A percentile compares a stretch with the other conserved stretches of the same genome.
Conservation (phyloP, 495 filamentous ascomycete genomes). For the Penicillium lagena region DNA sequence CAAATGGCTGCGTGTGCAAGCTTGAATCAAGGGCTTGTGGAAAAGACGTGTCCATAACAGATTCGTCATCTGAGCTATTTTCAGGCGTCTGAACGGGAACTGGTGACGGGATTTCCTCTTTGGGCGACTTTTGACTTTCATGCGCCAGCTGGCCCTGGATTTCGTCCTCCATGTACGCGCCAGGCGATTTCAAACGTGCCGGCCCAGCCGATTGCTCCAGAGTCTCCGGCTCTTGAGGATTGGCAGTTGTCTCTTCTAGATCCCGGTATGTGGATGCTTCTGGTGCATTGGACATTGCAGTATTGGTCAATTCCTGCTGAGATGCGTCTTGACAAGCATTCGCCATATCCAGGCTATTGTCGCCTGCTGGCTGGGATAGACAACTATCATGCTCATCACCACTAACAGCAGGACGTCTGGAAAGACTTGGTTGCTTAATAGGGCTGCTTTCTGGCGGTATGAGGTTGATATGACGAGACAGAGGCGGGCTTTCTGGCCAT, state of each 20-base stretch:
- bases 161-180: conserved; percentile 18
- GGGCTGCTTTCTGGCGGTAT: conserved; percentile 25
- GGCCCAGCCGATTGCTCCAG: too few relatives aligned
- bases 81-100: too few relatives aligned
- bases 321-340: neutral
- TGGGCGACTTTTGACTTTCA: too few relatives aligned
- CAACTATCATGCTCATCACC: too few relatives aligned
- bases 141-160: neutral
- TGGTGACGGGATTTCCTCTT: too few relatives aligned
- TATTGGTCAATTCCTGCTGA: neutral
- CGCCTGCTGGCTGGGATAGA: neutral
- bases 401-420: too few relatives aligned
- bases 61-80: conserved; percentile 25
- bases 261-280: neutral
- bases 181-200: conserved; percentile 6
- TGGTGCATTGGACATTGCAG: neutral
- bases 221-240: too few relatives aligned
- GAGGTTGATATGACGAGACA: conserved; percentile 1
- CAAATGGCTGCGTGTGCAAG: conserved; percentile 16
- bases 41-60: conserved; percentile 47
- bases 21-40: conserved; percentile 39
- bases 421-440: neutral
- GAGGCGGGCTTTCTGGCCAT: neutral
- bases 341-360: neutral
- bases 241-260: neutral